These are phyloP conservation scores for Lactuca saligna DNA, from an alignment of 129 eudicot species.

Conservation along the genomic window DNA sequence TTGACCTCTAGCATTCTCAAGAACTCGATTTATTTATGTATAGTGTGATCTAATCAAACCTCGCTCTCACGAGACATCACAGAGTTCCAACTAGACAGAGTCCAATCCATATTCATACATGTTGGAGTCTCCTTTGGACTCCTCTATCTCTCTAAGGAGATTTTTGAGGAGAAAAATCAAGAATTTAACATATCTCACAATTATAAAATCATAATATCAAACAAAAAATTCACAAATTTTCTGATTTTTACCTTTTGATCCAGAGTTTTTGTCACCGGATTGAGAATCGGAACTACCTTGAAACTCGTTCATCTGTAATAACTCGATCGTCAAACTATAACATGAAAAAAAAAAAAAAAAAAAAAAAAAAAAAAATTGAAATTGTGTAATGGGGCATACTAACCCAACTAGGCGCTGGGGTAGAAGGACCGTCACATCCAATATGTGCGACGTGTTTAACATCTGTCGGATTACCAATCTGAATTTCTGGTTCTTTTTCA, in stretches of 20 bases:
- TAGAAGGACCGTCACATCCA: slow-evolving; percentile 67
- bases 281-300: slow-evolving; percentile 35
- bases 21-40: not conserved
- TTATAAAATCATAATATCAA: not conserved
- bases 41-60: not conserved
- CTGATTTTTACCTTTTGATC: slow-evolving; percentile 24
- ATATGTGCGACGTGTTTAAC: slow-evolving; percentile 78
- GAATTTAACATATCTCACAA: not conserved
- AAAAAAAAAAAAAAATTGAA: not conserved
- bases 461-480: slow-evolving; percentile 73
- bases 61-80: not conserved
- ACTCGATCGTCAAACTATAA: not conserved
- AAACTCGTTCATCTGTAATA: slow-evolving; percentile 33
- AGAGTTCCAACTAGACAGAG: not conserved
- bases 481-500: slow-evolving; percentile 55
- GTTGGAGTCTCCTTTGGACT: not conserved
- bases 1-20: not conserved
- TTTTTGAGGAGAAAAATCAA: not conserved
- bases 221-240: not conserved
- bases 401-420: slow-evolving; percentile 63
- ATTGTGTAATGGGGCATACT: slow-evolving; percentile 13
- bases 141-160: not conserved
- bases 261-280: slow-evolving; percentile 21
- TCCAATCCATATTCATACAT: not conserved
- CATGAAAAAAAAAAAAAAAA: not conserved